Conservation (phyloP, 495 filamentous ascomycete species). For the Cercophora newfieldiana region DNA sequence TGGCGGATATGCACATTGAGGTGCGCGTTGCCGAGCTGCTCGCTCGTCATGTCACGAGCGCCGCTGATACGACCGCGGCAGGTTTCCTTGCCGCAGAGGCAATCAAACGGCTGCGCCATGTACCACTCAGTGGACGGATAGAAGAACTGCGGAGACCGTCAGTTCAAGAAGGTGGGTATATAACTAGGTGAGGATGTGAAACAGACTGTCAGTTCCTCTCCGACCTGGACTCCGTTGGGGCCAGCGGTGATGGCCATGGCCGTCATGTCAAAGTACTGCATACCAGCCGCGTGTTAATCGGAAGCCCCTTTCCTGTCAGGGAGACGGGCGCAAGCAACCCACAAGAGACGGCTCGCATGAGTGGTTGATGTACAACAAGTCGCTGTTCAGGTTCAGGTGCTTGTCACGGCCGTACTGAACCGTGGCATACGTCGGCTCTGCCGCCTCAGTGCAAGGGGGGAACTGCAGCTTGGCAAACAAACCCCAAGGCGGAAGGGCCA, state of each 20-base stretch:
- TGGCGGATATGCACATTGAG: slow-evolving; percentile 57
- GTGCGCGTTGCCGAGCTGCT: slow-evolving; percentile 50
- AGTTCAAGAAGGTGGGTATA: neutral
- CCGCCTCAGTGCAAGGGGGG: slow-evolving; percentile 55
- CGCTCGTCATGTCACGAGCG: slow-evolving; percentile 52
- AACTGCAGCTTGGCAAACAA: slow-evolving; percentile 55
- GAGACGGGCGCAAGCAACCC: slow-evolving; percentile 20
- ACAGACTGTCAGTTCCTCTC: slow-evolving; percentile 63
- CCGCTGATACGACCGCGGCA: slow-evolving; percentile 56
- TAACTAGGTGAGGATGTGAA: slow-evolving; percentile 13
- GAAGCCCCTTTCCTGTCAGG: neutral
- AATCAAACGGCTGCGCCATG: slow-evolving; percentile 74
- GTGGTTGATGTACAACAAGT: slow-evolving; percentile 76
- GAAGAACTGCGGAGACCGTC: slow-evolving; percentile 55
- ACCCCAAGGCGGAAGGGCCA: slow-evolving; percentile 62
- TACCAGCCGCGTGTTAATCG: neutral
- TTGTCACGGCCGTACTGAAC: slow-evolving; percentile 62
- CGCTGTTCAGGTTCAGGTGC: slow-evolving; percentile 74
- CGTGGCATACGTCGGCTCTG: slow-evolving; percentile 62
- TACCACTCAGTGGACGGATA: slow-evolving; percentile 76
- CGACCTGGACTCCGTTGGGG: slow-evolving; percentile 54
- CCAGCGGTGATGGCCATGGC: slow-evolving; percentile 63
- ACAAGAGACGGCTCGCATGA: slow-evolving; percentile 66
- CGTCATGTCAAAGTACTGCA: slow-evolving; percentile 64
- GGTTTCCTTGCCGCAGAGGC: slow-evolving; percentile 54